Percentiles rank a stretch among this genome's conserved stretches.
phyloP scores from a whole-genome alignment of 768 basidiomycete species.

The Amanita rubescens region DNA sequence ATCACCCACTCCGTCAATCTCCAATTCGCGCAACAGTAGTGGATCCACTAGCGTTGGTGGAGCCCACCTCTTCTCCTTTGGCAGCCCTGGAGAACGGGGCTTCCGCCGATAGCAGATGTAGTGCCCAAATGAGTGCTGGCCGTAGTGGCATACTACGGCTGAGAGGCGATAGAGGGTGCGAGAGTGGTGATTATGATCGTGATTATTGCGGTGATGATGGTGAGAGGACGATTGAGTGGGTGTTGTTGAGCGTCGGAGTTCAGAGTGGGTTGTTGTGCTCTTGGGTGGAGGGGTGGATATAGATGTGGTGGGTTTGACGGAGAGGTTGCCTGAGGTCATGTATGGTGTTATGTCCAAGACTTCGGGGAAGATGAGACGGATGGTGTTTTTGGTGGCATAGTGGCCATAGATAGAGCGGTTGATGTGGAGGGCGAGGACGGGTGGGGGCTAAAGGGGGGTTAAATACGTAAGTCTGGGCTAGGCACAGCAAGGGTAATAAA shows the following conservation, averaged over 20 bases:
- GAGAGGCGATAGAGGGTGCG: constrained; percentile 79
- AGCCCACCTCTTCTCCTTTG: constrained; percentile 23
- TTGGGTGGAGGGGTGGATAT: constrained; percentile 58
- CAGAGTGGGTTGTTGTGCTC: constrained; percentile 9
- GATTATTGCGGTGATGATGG: neutral
- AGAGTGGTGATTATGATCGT: constrained; percentile 17
- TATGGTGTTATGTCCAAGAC: constrained; percentile 85
- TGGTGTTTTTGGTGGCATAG: constrained; percentile 81
- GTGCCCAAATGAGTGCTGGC: constrained; percentile 89
- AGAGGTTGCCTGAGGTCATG: constrained; percentile 75
- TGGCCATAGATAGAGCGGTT: constrained; percentile 76
- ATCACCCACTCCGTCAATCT: constrained; percentile 15
- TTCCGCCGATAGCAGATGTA: constrained; percentile 89
- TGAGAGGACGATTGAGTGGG: constrained; percentile 46
- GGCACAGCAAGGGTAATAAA: constrained; percentile 11
- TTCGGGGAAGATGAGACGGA: constrained; percentile 77
- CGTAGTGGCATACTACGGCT: constrained; percentile 89
- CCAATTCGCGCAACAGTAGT: constrained; percentile 43
- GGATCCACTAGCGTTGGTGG: constrained; percentile 29
- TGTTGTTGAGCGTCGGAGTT: constrained; percentile 31
- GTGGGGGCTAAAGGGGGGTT: constrained; percentile 60
- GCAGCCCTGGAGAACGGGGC: constrained; percentile 43
- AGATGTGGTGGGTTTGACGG: constrained; percentile 57
- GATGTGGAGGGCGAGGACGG: constrained; percentile 81
- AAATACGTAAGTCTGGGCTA: neutral